A percentile compares a stretch with the other conserved stretches of the same genome.
Conservation (phyloP, 352 stramenopile species). For the Phytophthora constricta region DNA sequence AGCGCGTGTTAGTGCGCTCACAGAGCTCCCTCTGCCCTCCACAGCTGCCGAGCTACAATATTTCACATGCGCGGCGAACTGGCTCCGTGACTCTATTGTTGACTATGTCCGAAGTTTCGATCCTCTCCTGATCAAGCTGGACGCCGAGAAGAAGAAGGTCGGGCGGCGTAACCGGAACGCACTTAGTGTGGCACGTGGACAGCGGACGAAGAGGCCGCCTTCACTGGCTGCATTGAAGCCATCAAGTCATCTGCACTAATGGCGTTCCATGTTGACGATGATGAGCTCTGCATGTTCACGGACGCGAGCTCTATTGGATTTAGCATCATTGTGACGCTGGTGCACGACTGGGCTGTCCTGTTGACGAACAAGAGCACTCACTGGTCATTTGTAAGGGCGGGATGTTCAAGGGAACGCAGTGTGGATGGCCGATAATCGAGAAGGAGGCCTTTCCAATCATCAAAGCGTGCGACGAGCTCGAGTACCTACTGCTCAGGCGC, state of each 20-base stretch:
- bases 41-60: constrained; percentile 26
- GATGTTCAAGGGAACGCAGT: constrained; percentile 3
- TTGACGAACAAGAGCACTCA: constrained; percentile 18
- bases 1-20: not conserved
- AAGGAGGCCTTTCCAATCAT: constrained; percentile 32
- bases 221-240: not conserved
- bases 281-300: constrained; percentile 4
- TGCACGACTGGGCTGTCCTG: not conserved
- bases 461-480: constrained; percentile 9
- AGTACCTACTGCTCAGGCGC: constrained; percentile 18
- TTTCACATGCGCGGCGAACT: constrained; percentile 23
- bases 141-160: constrained; percentile 3
- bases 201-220: not conserved
- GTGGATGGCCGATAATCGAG: constrained; percentile 26
- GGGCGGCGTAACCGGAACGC: constrained; percentile 11
- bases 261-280: constrained; percentile 6
- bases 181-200: constrained; percentile 9
- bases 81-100: constrained; percentile 23
- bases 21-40: constrained; percentile 12
- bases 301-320: constrained; percentile 4
- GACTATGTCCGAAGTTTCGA: constrained; percentile 18
- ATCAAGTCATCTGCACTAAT: constrained; percentile 6
- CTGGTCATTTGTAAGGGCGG: constrained; percentile 20
- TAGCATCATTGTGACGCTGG: constrained; percentile 8
- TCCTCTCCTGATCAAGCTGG: constrained; percentile 19